Evolutionary conservation across 306 rosid genomes (phyloP), one percentile per base, ranked within the genome.

Genomic region (Lathyrus aphaca): DNA sequence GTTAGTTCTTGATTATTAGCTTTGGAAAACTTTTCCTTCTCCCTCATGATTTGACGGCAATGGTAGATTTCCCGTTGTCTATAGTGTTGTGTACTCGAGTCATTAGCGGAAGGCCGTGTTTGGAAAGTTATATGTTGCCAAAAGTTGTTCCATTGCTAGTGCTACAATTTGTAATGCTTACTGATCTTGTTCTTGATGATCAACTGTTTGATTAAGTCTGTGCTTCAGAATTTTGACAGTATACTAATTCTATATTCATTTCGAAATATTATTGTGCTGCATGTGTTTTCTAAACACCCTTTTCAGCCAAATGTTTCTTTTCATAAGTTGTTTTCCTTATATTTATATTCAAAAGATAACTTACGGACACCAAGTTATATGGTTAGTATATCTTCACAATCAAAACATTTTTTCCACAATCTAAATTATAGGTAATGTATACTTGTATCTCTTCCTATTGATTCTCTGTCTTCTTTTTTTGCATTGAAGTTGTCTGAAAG

Each of bases 101-200:
- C 17, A 50, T 23, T 42, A 48, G 62, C 50, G 8, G 73, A 51
- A 61, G 64, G 38, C 64, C 11, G 12, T 27, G 53, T 58, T 63
- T 64, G 49, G 68, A 69, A 73, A 49, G 54, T 49, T 30, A 42
- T 65, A 15, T 44, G 15, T 48, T 68, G 70, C 25, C 60, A 62
- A 46, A 65, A 54, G 65, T 18, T 74, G 38, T 50, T 68, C 7
- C 56, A 63, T 66, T 65, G 25, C 68, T 16, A 48, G 73, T 62
- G 56, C 66, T 43, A 16, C 59, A 60, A 56, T 74, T 59, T 82
- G 69, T 49, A 43, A 64, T 69, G 30, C 74, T 10, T 35, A 60
- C 50, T 6, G 15, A 40, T 66, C 38, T 44, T 76, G 44, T 58
- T 67, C 48, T 66, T 17, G 8, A 69, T 56, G 32, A 59, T 61